Conservation (phyloP, 1,284 basidiomycete species). For the Leccinum angustisporum region DNA sequence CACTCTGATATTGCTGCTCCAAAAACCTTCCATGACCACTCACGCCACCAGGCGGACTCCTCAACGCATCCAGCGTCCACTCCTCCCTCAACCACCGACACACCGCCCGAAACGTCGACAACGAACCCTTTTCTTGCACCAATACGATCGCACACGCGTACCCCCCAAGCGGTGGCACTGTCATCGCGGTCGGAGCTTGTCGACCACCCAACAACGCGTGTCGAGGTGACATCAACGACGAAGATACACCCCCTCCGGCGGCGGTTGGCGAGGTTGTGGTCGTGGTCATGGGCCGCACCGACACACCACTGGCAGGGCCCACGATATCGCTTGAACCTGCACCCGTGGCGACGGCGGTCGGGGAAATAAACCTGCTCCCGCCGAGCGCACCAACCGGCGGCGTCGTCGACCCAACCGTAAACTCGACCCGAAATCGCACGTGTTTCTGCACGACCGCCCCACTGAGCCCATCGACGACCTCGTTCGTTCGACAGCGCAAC, state of each 20-base stretch:
- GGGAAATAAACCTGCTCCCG: constrained; percentile 17
- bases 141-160: constrained; percentile 57
- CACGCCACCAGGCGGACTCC: constrained; percentile 17
- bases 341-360: constrained; percentile 3
- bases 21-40: constrained; percentile 17
- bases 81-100: constrained; percentile 70
- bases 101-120: constrained; percentile 76
- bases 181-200: background rate
- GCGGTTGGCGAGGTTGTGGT: constrained; percentile 11
- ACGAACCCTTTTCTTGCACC: constrained; percentile 86
- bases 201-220: constrained; percentile 29
- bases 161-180: constrained; percentile 8
- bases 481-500: constrained; percentile 69
- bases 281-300: background rate
- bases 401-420: constrained; percentile 46
- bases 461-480: constrained; percentile 43
- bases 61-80: constrained; percentile 50
- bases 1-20: constrained; percentile 22
- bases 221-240: constrained; percentile 20
- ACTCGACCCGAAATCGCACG: constrained; percentile 63
- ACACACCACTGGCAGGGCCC: background rate
- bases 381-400: constrained; percentile 11
- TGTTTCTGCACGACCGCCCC: constrained; percentile 51
- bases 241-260: constrained; percentile 9
- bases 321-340: background rate